Evolutionary conservation across 371 early-diverging fungal species (phyloP).

Genomic region (Mucor plumbeus): DNA sequence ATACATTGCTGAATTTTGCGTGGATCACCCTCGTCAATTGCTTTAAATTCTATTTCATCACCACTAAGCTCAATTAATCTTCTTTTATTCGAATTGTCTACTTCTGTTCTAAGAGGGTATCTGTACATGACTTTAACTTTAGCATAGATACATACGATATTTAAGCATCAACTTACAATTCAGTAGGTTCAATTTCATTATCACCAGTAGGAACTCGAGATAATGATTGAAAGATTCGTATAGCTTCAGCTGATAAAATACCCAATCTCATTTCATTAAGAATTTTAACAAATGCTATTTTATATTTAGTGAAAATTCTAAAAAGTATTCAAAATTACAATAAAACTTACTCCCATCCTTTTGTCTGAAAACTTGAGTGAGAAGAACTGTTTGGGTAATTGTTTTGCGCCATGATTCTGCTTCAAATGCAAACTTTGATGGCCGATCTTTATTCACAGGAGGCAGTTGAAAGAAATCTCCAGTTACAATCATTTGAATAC

Average conservation of each 20-base stretch:
- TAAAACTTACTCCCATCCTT: slow-evolving; percentile 53
- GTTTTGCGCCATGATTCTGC: slow-evolving; percentile 65
- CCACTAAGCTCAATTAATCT: slow-evolving; percentile 64
- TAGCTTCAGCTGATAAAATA: slow-evolving; percentile 58
- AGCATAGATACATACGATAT: no score
- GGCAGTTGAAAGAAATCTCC: slow-evolving; percentile 97
- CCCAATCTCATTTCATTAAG: slow-evolving; percentile 76
- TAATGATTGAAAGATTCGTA: slow-evolving; percentile 57
- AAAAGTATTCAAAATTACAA: background rate
- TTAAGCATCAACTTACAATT: slow-evolving; percentile 62
- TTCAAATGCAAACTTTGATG: slow-evolving; percentile 77
- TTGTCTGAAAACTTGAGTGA: slow-evolving; percentile 67
- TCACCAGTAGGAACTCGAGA: slow-evolving; percentile 57
- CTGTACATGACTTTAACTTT: slow-evolving; percentile 12
- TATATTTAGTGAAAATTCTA: background rate
- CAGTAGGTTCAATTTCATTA: slow-evolving; percentile 77
- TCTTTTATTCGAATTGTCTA: slow-evolving; percentile 72
- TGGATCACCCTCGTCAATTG: slow-evolving; percentile 50
- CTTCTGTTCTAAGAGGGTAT: slow-evolving; percentile 73
- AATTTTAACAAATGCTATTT: slow-evolving; percentile 62
- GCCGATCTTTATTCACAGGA: slow-evolving; percentile 66
- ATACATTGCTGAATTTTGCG: slow-evolving; percentile 56
- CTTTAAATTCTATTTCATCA: slow-evolving; percentile 37
- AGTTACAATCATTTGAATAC: slow-evolving; percentile 86
- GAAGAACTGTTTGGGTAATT: slow-evolving; percentile 57